phyloP scores from a whole-genome alignment of 495 filamentous ascomycete genomes.

The Penicillium parvum region DNA sequence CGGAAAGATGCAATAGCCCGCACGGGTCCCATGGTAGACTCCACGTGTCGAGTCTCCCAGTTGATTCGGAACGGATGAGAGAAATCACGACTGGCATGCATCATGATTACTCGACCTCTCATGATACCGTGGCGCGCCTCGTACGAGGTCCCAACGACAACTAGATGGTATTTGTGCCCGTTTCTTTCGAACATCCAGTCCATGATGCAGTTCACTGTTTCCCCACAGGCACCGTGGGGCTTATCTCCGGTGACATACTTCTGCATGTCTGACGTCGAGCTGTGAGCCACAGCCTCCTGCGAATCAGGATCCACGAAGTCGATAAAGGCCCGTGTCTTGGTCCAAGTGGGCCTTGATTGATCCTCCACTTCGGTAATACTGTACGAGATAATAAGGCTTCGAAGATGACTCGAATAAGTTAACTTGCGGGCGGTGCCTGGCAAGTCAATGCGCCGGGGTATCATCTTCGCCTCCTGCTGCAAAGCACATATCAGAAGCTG shows the following conservation, averaged over 20 bases:
- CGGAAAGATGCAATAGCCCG: slow-evolving; percentile 42
- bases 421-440: slow-evolving; percentile 42
- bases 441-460: slow-evolving; percentile 41
- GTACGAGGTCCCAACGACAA: slow-evolving; percentile 40
- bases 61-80: slow-evolving; percentile 26
- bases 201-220: slow-evolving; percentile 45
- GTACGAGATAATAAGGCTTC: slow-evolving; percentile 41
- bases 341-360: slow-evolving; percentile 21
- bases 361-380: slow-evolving; percentile 20
- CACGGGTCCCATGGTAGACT: slow-evolving; percentile 34
- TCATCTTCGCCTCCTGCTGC: slow-evolving; percentile 27
- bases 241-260: neutral
- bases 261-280: slow-evolving; percentile 3
- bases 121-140: slow-evolving; percentile 8
- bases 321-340: slow-evolving; percentile 31
- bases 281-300: slow-evolving; percentile 28
- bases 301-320: slow-evolving; percentile 42
- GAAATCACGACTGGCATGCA: slow-evolving; percentile 28
- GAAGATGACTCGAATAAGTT: slow-evolving; percentile 37
- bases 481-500: slow-evolving; percentile 39
- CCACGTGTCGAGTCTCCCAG: slow-evolving; percentile 35
- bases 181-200: slow-evolving; percentile 45
- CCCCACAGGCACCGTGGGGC: slow-evolving; percentile 30
- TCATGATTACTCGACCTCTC: slow-evolving; percentile 35
- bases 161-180: slow-evolving; percentile 42